Percentiles rank a stretch among this genome's conserved stretches.
These are phyloP conservation scores for Flaveria floridana DNA, from an alignment of 140 eudicot genomes.

Conservation along the genomic window DNA sequence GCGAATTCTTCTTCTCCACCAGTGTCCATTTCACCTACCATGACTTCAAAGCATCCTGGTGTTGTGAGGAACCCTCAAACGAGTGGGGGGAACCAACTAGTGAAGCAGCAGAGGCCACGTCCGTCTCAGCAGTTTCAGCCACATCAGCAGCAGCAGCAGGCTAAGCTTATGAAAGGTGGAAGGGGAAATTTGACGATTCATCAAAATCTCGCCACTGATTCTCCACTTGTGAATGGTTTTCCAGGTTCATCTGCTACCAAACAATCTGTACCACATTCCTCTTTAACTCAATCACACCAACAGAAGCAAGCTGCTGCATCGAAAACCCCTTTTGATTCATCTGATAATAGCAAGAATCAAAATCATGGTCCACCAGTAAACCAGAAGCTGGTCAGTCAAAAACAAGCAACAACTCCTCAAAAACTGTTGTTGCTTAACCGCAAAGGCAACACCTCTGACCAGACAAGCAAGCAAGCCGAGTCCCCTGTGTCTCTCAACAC, in stretches of 20 bases:
- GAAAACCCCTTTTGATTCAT: conserved; percentile 35
- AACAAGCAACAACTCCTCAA: conserved; percentile 40
- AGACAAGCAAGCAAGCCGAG: conserved; percentile 38
- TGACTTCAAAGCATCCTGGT: conserved; percentile 53
- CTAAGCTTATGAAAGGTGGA: conserved; percentile 62
- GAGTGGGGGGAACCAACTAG: conserved; percentile 54
- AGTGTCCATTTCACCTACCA: conserved; percentile 44
- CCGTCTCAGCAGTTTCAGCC: conserved; percentile 61
- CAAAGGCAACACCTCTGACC: conserved; percentile 48
- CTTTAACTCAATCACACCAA: conserved; percentile 46
- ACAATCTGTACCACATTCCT: conserved; percentile 42
- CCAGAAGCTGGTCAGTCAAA: conserved; percentile 46
- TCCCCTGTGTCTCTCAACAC: conserved; percentile 32
- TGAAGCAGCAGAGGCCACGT: conserved; percentile 67
- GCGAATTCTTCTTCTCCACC: conserved; percentile 59
- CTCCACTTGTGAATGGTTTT: conserved; percentile 56
- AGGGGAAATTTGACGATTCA: conserved; percentile 56
- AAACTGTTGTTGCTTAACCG: conserved; percentile 45
- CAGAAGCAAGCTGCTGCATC: conserved; percentile 39
- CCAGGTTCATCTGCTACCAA: conserved; percentile 50
- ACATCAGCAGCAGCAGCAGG: conserved; percentile 64
- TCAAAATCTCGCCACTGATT: conserved; percentile 58
- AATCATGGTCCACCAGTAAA: conserved; percentile 38
- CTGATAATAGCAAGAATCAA: conserved; percentile 46
- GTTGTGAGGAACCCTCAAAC: conserved; percentile 49